These are phyloP conservation scores for Coelastrella sp. DNA, from an alignment of 139 green algal species.

Conservation along the genomic window DNA sequence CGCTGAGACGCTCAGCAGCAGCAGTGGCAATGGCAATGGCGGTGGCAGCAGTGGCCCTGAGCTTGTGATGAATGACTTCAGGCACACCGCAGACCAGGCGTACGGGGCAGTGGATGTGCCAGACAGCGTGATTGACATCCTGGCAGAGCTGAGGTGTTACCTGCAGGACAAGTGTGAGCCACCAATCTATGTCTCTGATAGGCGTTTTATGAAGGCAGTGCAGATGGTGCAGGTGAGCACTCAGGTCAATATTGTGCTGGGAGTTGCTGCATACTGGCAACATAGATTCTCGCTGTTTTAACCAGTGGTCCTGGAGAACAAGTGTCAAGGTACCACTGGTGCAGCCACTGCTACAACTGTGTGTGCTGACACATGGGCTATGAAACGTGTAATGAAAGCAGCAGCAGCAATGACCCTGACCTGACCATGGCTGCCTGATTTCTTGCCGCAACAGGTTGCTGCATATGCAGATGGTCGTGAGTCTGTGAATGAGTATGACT, in stretches of 20 bases:
- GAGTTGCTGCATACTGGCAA: not conserved
- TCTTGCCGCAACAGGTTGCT: constrained; percentile 61
- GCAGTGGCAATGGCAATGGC: constrained; percentile 46
- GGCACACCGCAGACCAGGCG: constrained; percentile 58
- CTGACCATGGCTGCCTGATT: not conserved
- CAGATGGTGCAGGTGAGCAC: constrained; percentile 82
- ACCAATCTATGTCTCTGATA: constrained; percentile 92
- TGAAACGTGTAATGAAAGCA: too few relatives aligned
- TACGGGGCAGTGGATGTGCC: constrained; percentile 76
- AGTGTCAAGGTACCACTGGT: not conserved
- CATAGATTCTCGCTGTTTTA: too few relatives aligned
- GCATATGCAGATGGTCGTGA: constrained; percentile 83
- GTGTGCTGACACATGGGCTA: too few relatives aligned
- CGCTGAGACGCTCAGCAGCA: not conserved
- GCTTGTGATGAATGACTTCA: constrained; percentile 57
- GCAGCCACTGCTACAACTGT: not conserved
- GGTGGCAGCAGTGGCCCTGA: constrained; percentile 25
- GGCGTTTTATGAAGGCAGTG: constrained; percentile 92
- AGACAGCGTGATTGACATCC: constrained; percentile 76
- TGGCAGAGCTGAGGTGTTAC: constrained; percentile 74
- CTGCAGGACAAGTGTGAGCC: constrained; percentile 95
- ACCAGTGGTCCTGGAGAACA: too few relatives aligned
- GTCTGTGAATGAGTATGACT: constrained; percentile 82
- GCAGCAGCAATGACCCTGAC: not conserved
- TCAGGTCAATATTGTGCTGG: not conserved